Evolutionary conservation across 1,139 yeast genomes (phyloP), one percentile per base, ranked within the genome.

Genomic region (Sugiyamaella novakii): DNA sequence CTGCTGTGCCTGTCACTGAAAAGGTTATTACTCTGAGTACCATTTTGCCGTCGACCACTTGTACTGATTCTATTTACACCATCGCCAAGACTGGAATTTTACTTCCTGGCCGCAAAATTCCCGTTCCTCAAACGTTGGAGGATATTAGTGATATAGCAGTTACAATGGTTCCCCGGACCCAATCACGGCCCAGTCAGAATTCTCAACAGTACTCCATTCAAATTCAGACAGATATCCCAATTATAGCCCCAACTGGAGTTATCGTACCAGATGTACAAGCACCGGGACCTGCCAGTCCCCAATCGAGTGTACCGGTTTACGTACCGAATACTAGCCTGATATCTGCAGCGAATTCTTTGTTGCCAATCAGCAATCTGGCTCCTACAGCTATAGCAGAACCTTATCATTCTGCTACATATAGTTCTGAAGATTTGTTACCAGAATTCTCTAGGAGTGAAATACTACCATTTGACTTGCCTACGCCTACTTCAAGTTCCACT

Each of bases 11-110:
- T 10, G 24, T 49, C n/a, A 37, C 44, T 10, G 40, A 41, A 24
- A 28, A 46, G 27, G 38, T 49, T 17, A 14, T 49, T 4, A 49
- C 52, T 2, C 34, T 49, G 8, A 44, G 49, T 27, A 49, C 52
- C n/a, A 22, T 49, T 31, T 28, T 19, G 24, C 52, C 52, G 22
- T 42, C 52, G 8, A 49, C 50, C n/a, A 42, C 47, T 3, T 49
- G 52, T 22, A 43, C 33, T 8, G 50, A 46, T 33, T 42, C 50
- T 3, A 24, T 49, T 22, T 49, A 41, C 29, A 49, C 52, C 8
- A 31, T 49, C 22, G 46, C 37, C 12, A 40, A 33, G 7, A 49
- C 52, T 6, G 52, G 52, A 2, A 30, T 49, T 8, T 27, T 50
- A 22, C 28, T 50, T 5, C 53, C 53, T 28, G 46, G 47, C 8